phyloP scores from a whole-genome alignment of 805 yeast species.

The Dipodascus geniculatus region DNA sequence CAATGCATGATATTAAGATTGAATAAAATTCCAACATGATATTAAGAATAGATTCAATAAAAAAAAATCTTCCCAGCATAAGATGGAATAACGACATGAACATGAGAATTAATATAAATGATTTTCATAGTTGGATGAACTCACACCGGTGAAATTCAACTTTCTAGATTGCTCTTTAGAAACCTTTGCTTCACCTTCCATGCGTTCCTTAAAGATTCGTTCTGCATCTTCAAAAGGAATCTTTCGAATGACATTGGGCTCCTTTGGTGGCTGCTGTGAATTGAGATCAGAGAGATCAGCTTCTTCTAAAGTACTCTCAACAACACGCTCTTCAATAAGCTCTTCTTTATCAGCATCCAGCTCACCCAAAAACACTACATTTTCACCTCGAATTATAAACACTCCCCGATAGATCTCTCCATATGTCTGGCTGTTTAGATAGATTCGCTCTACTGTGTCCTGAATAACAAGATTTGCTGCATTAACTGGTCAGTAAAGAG shows the following conservation, averaged over 20 bases:
- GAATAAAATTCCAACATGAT: too few species aligned
- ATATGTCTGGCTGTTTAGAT: constrained; percentile 40
- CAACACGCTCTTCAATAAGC: constrained; percentile 20
- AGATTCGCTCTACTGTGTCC: constrained; percentile 79
- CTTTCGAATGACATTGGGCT: constrained; percentile 23
- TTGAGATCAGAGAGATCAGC: constrained; percentile 36
- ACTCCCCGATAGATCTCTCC: constrained; percentile 75
- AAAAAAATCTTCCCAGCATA: too few species aligned
- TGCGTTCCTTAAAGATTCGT: constrained; percentile 21
- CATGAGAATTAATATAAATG: constrained; percentile 11
- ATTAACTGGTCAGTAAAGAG: not conserved
- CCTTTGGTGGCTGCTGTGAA: not conserved
- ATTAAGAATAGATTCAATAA: too few species aligned
- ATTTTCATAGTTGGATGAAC: constrained; percentile 9
- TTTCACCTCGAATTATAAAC: constrained; percentile 88
- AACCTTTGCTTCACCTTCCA: constrained; percentile 11
- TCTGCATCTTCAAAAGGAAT: constrained; percentile 56
- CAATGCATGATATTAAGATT: too few species aligned
- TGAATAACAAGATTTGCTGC: constrained; percentile 79
- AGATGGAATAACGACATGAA: not conserved
- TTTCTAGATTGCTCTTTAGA: constrained; percentile 6
- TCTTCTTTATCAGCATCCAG: constrained; percentile 83
- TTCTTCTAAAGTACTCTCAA: constrained; percentile 19
- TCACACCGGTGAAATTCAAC: constrained; percentile 10
- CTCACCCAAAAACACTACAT: constrained; percentile 88